Conservation (phyloP, 345 rosid species). For the Linum usitatissimum region DNA sequence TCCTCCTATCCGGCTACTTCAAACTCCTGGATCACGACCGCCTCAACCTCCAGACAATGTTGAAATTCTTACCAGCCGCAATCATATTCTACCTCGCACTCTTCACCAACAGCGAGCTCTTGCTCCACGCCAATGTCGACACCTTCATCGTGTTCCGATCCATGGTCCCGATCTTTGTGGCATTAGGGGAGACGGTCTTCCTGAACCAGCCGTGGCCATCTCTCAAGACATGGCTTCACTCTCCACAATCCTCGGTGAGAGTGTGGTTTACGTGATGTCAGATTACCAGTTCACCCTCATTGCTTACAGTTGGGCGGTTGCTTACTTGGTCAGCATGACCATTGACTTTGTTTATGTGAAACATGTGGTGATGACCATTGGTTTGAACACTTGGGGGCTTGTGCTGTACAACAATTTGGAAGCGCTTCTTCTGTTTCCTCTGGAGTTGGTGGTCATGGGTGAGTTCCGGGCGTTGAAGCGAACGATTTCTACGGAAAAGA, state of each 20-base stretch:
- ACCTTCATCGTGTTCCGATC: constrained; percentile 94
- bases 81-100: constrained; percentile 81
- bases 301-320: constrained; percentile 89
- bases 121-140: constrained; percentile 92
- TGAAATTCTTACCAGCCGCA: constrained; percentile 93
- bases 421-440: constrained; percentile 78
- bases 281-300: constrained; percentile 77
- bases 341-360: constrained; percentile 93
- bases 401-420: constrained; percentile 92
- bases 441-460: constrained; percentile 90
- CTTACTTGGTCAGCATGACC: constrained; percentile 84
- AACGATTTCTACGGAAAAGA: constrained; percentile 47
- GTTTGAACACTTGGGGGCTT: constrained; percentile 92
- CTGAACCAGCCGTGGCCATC: constrained; percentile 87
- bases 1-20: constrained; percentile 41
- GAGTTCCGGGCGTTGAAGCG: constrained; percentile 77
- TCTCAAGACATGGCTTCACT: constrained; percentile 71
- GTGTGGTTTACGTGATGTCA: constrained; percentile 70
- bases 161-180: constrained; percentile 84
- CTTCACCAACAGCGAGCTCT: constrained; percentile 94
- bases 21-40: constrained; percentile 63
- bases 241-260: constrained; percentile 73
- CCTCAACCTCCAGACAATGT: constrained; percentile 62
- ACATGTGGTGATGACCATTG: constrained; percentile 96
- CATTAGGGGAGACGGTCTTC: constrained; percentile 76